These are phyloP conservation scores for Williopsis jadinii DNA, from an alignment of 1,139 yeast species.

Conservation along the genomic window DNA sequence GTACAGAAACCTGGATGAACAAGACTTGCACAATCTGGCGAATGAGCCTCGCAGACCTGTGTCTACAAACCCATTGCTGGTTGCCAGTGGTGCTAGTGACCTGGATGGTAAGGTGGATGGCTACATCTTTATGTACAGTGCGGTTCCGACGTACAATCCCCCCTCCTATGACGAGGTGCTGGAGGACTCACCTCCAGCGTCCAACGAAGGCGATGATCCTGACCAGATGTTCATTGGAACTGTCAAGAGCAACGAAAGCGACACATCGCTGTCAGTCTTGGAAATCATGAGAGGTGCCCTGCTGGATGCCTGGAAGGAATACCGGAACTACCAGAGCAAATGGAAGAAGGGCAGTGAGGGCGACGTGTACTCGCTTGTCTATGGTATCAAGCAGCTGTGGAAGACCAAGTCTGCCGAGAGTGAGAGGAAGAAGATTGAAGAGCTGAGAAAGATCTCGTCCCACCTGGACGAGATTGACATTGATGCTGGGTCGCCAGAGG, in stretches of 20 bases:
- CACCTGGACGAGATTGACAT: conserved; percentile 22
- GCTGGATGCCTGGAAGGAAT: conserved; percentile 71
- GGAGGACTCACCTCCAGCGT: conserved; percentile 4
- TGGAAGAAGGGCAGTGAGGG: conserved; percentile 62
- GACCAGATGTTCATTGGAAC: conserved; percentile 9
- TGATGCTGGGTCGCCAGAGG: conserved; percentile 42
- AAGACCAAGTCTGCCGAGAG: conserved; percentile 27
- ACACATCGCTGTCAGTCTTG: conserved; percentile 38
- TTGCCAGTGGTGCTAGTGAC: conserved; percentile 74
- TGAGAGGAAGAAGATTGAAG: conserved; percentile 15
- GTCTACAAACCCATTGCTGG: conserved; percentile 58
- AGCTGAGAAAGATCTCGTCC: conserved; percentile 16
- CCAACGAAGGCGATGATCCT: conserved; percentile 3
- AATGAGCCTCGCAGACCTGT: conserved; percentile 60
- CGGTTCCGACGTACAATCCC: conserved; percentile 42
- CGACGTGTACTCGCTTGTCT: conserved; percentile 54
- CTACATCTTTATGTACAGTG: conserved; percentile 59
- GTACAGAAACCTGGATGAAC: conserved; percentile 52
- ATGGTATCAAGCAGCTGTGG: conserved; percentile 54
- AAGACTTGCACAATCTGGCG: conserved; percentile 53
- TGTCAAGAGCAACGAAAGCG: conserved; percentile 13
- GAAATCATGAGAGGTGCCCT: conserved; percentile 46
- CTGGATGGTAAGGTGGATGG: conserved; percentile 70
- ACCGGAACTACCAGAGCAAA: conserved; percentile 40
- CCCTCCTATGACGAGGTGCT: conserved; percentile 21